A percentile compares a stretch with the other conserved stretches of the same genome.
These are phyloP conservation scores for Populus simonii DNA, from an alignment of 345 rosid genomes.

Conservation along the genomic window DNA sequence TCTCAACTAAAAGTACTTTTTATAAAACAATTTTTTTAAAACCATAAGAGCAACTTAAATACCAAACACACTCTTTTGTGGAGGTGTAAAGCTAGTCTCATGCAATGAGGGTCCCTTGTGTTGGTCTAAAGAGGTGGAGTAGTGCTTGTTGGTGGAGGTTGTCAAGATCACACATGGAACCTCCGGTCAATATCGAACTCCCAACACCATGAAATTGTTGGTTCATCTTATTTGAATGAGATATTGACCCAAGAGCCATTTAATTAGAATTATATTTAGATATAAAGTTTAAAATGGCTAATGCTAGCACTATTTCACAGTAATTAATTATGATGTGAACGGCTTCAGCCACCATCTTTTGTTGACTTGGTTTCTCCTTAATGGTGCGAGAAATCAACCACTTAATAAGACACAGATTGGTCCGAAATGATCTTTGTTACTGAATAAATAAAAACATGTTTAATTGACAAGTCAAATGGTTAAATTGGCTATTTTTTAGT, in stretches of 20 bases:
- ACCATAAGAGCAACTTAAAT: too few species aligned
- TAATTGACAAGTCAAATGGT: background rate
- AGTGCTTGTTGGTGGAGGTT: slow-evolving; percentile 29
- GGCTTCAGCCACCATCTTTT: background rate
- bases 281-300: background rate
- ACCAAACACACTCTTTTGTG: too few species aligned
- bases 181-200: slow-evolving; percentile 19
- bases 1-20: too few species aligned
- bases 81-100: slow-evolving; percentile 11
- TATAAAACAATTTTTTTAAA: too few species aligned
- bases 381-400: too few species aligned
- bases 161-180: slow-evolving; percentile 23
- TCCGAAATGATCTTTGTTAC: too few species aligned
- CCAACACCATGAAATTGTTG: slow-evolving; percentile 22
- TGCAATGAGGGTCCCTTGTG: slow-evolving; percentile 6
- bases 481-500: background rate
- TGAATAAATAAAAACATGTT: background rate
- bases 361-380: background rate
- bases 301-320: background rate
- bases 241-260: slow-evolving; percentile 12
- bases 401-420: too few species aligned
- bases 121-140: slow-evolving; percentile 1
- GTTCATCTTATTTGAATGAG: background rate
- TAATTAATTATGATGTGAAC: background rate
- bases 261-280: background rate